Conservation (phyloP, 139 green algal genomes). For the Trebouxia sp. region DNA sequence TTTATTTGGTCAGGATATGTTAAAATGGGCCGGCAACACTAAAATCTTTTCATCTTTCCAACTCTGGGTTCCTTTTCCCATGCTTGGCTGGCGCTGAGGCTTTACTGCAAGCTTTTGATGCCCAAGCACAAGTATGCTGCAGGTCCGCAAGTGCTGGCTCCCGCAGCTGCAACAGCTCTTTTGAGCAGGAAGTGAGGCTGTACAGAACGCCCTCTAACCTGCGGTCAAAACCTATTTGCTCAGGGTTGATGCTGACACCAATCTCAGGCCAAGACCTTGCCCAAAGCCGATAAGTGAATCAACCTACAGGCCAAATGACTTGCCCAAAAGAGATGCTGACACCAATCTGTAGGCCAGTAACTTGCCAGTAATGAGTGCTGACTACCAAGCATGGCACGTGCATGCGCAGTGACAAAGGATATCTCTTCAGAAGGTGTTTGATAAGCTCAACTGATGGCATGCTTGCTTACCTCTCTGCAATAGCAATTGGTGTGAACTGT, state of each 20-base stretch:
- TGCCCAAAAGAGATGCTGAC: no score
- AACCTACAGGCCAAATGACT: no score
- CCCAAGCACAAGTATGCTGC: slow-evolving; percentile 44
- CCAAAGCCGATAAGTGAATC: no score
- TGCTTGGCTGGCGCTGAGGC: background rate
- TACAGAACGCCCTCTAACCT: slow-evolving; percentile 68
- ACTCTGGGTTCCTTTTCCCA: background rate
- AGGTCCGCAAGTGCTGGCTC: slow-evolving; percentile 43
- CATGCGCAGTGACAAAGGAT: background rate
- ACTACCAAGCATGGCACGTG: no score
- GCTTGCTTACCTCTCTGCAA: slow-evolving; percentile 36
- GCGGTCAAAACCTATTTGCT: background rate
- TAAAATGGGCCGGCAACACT: no score
- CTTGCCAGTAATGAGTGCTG: no score
- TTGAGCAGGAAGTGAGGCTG: slow-evolving; percentile 49
- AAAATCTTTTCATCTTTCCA: background rate
- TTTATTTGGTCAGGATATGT: no score
- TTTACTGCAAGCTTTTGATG: slow-evolving; percentile 47
- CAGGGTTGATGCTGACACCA: background rate
- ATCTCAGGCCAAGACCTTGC: no score
- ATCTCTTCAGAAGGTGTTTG: background rate
- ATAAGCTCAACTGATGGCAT: background rate
- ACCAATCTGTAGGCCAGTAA: no score
- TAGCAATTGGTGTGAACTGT: slow-evolving; percentile 38
- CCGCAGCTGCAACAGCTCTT: slow-evolving; percentile 55